Evolutionary conservation across 2,329 filamentous ascomycete species (phyloP), one percentile per base, ranked within the genome.

Genomic region (Thermomyces lanuginosus): DNA sequence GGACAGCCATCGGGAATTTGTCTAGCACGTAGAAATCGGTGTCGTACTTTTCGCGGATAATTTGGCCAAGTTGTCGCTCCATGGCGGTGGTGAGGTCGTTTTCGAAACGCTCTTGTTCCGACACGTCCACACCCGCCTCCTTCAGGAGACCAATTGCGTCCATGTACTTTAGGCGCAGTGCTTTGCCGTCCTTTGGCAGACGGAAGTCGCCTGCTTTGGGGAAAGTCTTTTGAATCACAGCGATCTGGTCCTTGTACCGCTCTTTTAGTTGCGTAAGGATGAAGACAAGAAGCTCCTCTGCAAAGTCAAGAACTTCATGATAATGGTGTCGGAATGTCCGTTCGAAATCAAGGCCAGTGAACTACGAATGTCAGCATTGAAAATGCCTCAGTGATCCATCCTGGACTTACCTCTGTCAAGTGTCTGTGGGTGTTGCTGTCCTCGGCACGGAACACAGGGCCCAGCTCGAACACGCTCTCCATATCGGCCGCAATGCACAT

Each of bases 21-120:
- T 95, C 86, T 36, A 98, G 69, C 12, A 91, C 76, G 60, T 92
- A 95, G 61, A 95, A 95, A 60, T 98, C 89, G 33, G 83, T 89
- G 49, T 77, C 70, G 66, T 77, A 92, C 59, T 92, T 93, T 43
- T 80, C 67, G 31, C 80, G 76, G 39, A 95, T 72, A 24, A 95
- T 65, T 14, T 72, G 74, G 31, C 89, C 89, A 6, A 95, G 73
- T n/a, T 76, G 79, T 60, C 53, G 63, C 44, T 63, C 60, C 52
- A 61, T 60, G 5, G 58, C 51, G 6, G 60, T 63, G 30, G 46
- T 48, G 35, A 61, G 46, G 34, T 61, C 58, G 27, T 59, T 61
- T 34, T 58, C 54, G 31, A 59, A 60, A 27, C 48, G 46, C 36
- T 62, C 58, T 36, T 60, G 56, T 37, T 61, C 58, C 3, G 56